Base-by-base conservation (phyloP, 805 yeast species). In the Tetrapisispora namnaoensis region DNA sequence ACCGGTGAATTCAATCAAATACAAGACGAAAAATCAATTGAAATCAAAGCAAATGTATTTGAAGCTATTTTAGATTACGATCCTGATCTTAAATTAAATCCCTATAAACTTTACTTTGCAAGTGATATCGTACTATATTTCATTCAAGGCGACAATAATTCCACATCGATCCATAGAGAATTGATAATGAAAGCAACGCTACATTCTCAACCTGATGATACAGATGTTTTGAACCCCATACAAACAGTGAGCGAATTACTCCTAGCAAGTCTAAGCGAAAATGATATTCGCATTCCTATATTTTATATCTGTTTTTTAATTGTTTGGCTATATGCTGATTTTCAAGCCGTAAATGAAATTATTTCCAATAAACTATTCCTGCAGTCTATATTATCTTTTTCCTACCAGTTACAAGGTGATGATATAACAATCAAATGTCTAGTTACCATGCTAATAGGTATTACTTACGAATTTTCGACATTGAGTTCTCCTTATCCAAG, bases 31-130 rank as follows among this genome's bases (percentile, higher is more conserved):
- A 82, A 78, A 16, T 9, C 39, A 2, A n/a, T n/a, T 2, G 22
- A 24, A 16, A n/a, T 53, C 8, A 55, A 52, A 21, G 36, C 48
- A 2, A 89, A 88, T 61, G 66, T 93, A 1, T 80, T 93, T 49
- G 70, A 79, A 24, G 76, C 84, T 0, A 65, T 93, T 7, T 74
- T 88, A 55, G 91, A 85, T 53, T 87, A 85, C 57, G 91, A 90
- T 54, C 78, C 81, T 2, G 83, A 80, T 20, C 63, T 74, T 44
- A 78, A 81, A 47, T 66, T 90, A 34, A 91, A 93, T 55, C 97
- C 99, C 0, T 93, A 89, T 61, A 79, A 81, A 57, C 67, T 80
- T 1, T 93, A 95, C 93, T 90, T 91, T 66, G 79, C 96, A 0
- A 70, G 85, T 2, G 75, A 80, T 4, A 69, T 87, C 4, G 61